Percentiles rank a stretch among this genome's conserved stretches.
Conservation (phyloP, 192 early-diverging fungal species). For the Spinellus fusiger region DNA sequence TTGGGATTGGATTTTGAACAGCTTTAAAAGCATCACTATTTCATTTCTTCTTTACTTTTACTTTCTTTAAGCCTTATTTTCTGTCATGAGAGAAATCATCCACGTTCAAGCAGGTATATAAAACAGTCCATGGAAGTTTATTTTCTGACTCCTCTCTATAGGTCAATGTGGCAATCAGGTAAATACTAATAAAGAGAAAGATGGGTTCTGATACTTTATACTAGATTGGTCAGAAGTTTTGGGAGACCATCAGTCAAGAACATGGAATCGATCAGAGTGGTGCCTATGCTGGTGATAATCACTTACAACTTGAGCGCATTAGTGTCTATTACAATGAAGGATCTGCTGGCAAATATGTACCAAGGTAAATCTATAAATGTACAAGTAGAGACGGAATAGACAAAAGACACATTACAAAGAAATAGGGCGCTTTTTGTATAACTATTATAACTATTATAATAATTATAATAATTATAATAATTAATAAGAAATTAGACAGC, state of each 20-base stretch:
- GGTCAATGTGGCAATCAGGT: conserved; percentile 50
- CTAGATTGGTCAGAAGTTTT: conserved; percentile 81
- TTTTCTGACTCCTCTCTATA: not conserved
- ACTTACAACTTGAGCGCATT: conserved; percentile 70
- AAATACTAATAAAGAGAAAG: not conserved
- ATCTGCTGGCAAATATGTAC: conserved; percentile 59
- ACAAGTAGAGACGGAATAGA: not conserved
- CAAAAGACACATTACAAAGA: no score
- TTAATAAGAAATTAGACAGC: not conserved
- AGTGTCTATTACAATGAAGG: conserved; percentile 84
- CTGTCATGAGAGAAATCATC: conserved; percentile 53
- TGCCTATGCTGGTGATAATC: conserved; percentile 53
- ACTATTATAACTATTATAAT: no score
- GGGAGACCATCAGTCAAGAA: conserved; percentile 80
- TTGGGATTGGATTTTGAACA: no score
- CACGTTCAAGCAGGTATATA: conserved; percentile 50
- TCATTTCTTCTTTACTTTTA: not conserved
- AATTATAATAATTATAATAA: not conserved
- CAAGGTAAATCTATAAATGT: conserved; percentile 34
- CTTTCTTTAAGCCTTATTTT: not conserved
- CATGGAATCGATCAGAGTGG: conserved; percentile 69
- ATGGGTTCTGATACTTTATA: not conserved
- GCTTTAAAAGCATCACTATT: not conserved
- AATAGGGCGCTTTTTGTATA: no score
- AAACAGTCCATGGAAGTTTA: not conserved